phyloP scores from a whole-genome alignment of 768 basidiomycete species.

The Infundibulicybe gibba region DNA sequence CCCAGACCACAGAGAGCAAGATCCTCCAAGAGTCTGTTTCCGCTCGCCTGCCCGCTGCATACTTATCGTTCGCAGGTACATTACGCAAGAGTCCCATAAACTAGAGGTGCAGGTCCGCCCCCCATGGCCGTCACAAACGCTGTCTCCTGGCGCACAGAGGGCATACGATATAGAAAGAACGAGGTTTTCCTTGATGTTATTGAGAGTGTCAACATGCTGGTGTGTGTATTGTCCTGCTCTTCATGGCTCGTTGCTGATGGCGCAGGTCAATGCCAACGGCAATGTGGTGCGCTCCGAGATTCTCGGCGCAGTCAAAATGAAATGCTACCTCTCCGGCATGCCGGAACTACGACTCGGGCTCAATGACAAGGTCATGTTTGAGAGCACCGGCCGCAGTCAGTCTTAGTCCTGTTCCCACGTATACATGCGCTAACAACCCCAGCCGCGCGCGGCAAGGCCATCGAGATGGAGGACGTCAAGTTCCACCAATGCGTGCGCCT shows the following conservation, averaged over 20 bases:
- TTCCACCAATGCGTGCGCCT: constrained; percentile 99
- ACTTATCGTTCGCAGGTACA: constrained; percentile 55
- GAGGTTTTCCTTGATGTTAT: constrained; percentile 99
- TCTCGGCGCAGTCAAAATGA: constrained; percentile 99
- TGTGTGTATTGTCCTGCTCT: constrained; percentile 31
- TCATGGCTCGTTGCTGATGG: neutral
- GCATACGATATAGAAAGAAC: constrained; percentile 96
- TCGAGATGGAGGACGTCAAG: constrained; percentile 99
- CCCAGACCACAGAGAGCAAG: constrained; percentile 99
- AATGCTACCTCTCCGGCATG: constrained; percentile 99
- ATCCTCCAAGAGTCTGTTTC: constrained; percentile 86
- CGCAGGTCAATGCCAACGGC: constrained; percentile 91
- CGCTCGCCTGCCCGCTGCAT: neutral
- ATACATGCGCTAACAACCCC: constrained; percentile 4
- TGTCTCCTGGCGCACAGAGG: constrained; percentile 97
- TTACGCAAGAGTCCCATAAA: constrained; percentile 98
- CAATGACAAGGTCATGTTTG: constrained; percentile 99
- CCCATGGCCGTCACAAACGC: constrained; percentile 98
- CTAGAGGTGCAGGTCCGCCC: constrained; percentile 90
- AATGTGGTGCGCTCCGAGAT: constrained; percentile 98
- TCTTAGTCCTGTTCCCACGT: constrained; percentile 8
- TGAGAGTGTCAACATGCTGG: constrained; percentile 94
- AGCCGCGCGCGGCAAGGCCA: constrained; percentile 94
- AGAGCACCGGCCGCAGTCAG: constrained; percentile 92
- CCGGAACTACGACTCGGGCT: constrained; percentile 92